A percentile compares a stretch with the other conserved stretches of the same genome.
Conservation (phyloP, 768 basidiomycete genomes). For the Chiua virens region DNA sequence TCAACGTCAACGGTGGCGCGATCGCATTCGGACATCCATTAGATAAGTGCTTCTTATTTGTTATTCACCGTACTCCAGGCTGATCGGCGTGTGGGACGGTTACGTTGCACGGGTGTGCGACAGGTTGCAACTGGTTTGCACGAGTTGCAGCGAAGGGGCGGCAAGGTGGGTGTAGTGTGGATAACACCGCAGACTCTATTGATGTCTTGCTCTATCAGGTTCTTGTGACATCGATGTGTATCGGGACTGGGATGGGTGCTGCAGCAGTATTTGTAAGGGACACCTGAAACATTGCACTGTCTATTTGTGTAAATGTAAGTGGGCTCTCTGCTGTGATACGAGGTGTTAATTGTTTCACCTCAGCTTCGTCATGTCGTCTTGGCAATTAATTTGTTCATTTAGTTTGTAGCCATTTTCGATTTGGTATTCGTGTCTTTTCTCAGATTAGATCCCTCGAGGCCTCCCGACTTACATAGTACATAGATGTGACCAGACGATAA, state of each 20-base stretch:
- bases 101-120: slow-evolving; percentile 81
- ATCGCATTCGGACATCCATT: slow-evolving; percentile 84
- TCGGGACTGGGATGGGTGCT: slow-evolving; percentile 91
- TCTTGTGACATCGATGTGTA: slow-evolving; percentile 87
- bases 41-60: slow-evolving; percentile 50
- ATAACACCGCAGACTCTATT: not conserved
- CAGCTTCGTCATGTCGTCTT: no score
- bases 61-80: not conserved
- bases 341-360: no score
- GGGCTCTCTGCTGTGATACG: no score
- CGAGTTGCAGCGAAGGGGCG: slow-evolving; percentile 65
- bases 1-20: slow-evolving; percentile 89
- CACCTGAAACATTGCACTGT: slow-evolving; percentile 1
- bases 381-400: no score
- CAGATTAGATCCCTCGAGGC: no score
- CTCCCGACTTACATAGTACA: no score
- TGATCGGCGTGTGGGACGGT: slow-evolving; percentile 18
- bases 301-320: no score
- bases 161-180: slow-evolving; percentile 47
- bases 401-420: no score
- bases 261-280: slow-evolving; percentile 72
- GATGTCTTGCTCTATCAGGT: slow-evolving; percentile 43
- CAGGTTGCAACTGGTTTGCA: slow-evolving; percentile 84
- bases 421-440: no score
- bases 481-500: no score